Conservation (phyloP, 805 yeast species). For the Candida stauntonica region DNA sequence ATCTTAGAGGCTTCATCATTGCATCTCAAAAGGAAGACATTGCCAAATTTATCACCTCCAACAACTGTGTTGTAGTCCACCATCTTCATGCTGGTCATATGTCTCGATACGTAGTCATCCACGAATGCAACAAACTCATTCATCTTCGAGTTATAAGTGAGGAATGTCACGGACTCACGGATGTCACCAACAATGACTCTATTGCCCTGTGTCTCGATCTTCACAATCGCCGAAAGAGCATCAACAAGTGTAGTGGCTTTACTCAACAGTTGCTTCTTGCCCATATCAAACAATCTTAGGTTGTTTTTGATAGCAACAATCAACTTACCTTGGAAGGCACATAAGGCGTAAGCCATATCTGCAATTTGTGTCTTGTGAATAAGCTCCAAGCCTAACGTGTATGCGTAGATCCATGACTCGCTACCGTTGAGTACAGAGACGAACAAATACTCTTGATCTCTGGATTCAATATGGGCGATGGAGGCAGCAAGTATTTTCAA, state of each 20-base stretch:
- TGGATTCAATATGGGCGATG: conserved; percentile 24
- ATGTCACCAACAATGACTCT: conserved; percentile 71
- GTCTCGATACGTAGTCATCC: conserved; percentile 66
- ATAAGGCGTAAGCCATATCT: conserved; percentile 43
- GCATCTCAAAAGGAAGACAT: conserved; percentile 61
- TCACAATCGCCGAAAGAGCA: conserved; percentile 45
- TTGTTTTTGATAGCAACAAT: conserved; percentile 52
- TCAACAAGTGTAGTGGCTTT: conserved; percentile 49
- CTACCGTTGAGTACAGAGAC: conserved; percentile 37
- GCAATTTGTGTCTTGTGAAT: conserved; percentile 60
- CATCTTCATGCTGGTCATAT: conserved; percentile 52
- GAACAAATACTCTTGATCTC: conserved; percentile 33
- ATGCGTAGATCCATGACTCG: conserved; percentile 23
- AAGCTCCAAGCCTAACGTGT: conserved; percentile 38
- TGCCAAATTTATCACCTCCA: conserved; percentile 89
- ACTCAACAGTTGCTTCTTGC: conserved; percentile 72
- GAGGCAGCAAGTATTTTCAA: conserved; percentile 15
- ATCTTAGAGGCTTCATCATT: conserved; percentile 45
- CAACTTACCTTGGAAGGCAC: conserved; percentile 53
- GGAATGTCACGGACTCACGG: conserved; percentile 56
- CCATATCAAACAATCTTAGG: conserved; percentile 65
- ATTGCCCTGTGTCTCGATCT: conserved; percentile 45
- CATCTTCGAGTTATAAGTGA: conserved; percentile 43
- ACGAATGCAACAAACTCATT: conserved; percentile 58
- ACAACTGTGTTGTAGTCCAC: conserved; percentile 74